These are phyloP conservation scores for Pascua sp. DNA, from an alignment of 1,284 basidiomycete genomes.

Conservation along the genomic window DNA sequence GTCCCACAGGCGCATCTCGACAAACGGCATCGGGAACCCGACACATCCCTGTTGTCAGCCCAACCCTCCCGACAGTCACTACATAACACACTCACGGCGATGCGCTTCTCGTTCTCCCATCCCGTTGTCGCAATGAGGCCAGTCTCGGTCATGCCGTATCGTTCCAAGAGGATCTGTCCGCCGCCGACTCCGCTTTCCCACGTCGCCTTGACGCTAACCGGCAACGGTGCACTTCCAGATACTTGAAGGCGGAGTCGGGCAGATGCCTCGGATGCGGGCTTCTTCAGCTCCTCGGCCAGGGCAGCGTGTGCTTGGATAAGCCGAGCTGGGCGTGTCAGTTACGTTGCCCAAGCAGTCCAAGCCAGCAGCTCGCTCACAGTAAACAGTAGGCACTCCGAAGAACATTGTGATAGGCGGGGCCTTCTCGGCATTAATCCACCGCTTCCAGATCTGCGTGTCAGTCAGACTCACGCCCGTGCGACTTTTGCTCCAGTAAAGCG, in stretches of 20 bases:
- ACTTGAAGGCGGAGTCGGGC: constrained; percentile 39
- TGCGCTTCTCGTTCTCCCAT: constrained; percentile 33
- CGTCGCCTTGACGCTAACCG: constrained; percentile 36
- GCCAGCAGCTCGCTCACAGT: constrained; percentile 15
- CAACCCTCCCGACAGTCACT: background rate
- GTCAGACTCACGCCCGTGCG: background rate
- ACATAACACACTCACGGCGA: constrained; percentile 24
- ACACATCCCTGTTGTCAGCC: constrained; percentile 32
- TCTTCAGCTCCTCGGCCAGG: constrained; percentile 21
- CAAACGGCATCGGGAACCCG: constrained; percentile 34
- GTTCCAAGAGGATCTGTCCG: constrained; percentile 39
- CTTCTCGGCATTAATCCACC: constrained; percentile 32
- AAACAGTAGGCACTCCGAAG: constrained; percentile 36
- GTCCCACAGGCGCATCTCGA: constrained; percentile 40
- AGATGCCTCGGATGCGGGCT: constrained; percentile 29
- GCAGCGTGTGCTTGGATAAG: constrained; percentile 25
- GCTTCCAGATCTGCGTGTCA: constrained; percentile 25
- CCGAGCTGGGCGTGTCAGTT: constrained; percentile 15
- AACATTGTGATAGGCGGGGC: constrained; percentile 32
- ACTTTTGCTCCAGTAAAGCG: too few species aligned
- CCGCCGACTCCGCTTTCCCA: constrained; percentile 42
- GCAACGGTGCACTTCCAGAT: constrained; percentile 43
- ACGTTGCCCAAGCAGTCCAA: too few species aligned
- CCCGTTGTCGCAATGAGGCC: constrained; percentile 43
- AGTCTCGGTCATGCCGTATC: constrained; percentile 49